These are phyloP conservation scores for Hamamelis virginiana DNA, from an alignment of 164 flowering plant species.

Conservation along the genomic window DNA sequence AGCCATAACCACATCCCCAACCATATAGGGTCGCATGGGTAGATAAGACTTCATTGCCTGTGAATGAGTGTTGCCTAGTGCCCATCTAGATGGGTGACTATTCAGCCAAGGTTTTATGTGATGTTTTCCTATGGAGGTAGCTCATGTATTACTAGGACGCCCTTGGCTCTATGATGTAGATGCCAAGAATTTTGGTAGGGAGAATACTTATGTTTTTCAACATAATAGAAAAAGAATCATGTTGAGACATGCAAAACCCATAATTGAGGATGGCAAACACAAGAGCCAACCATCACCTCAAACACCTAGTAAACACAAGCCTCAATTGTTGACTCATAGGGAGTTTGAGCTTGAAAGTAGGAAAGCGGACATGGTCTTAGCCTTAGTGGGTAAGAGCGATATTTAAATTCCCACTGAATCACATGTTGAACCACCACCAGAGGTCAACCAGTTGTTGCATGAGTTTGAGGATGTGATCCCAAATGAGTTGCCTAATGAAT, in stretches of 20 bases:
- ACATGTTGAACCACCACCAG: no score
- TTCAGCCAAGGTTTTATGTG: not conserved
- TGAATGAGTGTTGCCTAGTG: not conserved
- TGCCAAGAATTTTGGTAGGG: not conserved
- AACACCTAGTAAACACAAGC: no score
- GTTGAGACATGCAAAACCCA: not conserved
- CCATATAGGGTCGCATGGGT: not conserved
- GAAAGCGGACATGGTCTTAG: no score
- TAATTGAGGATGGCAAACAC: not conserved
- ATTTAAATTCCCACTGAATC: no score
- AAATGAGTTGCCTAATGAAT: no score
- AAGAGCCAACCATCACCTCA: no score
- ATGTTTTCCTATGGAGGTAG: slow-evolving; percentile 10
- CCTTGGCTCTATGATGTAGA: slow-evolving; percentile 12
- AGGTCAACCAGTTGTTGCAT: no score
- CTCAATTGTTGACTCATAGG: no score
- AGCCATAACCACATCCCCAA: not conserved
- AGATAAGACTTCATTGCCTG: not conserved
- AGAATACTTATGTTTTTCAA: slow-evolving; percentile 4
- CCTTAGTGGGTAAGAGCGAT: no score
- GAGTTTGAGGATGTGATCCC: no score
- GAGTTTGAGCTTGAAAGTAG: no score
- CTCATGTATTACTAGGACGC: slow-evolving; percentile 3
- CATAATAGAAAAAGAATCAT: not conserved
- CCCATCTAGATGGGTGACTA: not conserved